Percentiles rank a stretch among this genome's conserved stretches.
Conservation (phyloP, 306 rosid species). For the Gleditsia sinensis region DNA sequence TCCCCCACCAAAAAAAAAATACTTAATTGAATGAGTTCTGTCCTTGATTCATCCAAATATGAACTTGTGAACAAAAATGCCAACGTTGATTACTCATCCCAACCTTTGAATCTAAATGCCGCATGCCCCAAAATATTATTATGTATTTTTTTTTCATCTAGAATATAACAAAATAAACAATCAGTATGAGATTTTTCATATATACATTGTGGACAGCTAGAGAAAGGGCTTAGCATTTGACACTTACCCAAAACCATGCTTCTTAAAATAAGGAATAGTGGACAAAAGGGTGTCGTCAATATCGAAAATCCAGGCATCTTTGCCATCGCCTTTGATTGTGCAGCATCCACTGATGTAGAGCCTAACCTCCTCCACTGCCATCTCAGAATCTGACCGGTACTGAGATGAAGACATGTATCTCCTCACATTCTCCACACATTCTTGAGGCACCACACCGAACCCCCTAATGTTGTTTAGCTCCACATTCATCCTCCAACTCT, state of each 20-base stretch:
- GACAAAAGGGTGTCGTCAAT: conserved; percentile 77
- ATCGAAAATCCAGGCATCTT: conserved; percentile 75
- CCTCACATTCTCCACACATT: conserved; percentile 56
- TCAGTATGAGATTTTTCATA: too few relatives aligned
- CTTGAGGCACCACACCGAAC: conserved; percentile 61
- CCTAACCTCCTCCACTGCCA: conserved; percentile 50
- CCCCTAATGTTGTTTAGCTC: background rate
- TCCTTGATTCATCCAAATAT: too few relatives aligned
- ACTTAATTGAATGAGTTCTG: too few relatives aligned
- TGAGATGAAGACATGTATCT: conserved; percentile 52
- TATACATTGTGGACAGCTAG: too few relatives aligned
- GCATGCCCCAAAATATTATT: too few relatives aligned
- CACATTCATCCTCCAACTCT: background rate
- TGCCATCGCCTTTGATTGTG: conserved; percentile 59
- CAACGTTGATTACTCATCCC: too few relatives aligned
- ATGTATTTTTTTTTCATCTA: too few relatives aligned
- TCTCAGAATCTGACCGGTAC: conserved; percentile 52
- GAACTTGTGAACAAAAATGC: too few relatives aligned
- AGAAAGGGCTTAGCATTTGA: too few relatives aligned
- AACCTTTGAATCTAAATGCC: too few relatives aligned
- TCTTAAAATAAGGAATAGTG: conserved; percentile 65
- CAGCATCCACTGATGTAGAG: conserved; percentile 43
- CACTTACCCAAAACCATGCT: conserved; percentile 49
- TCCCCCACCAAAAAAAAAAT: too few relatives aligned
- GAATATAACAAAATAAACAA: too few relatives aligned